Evolutionary conservation across 208 protist genomes (phyloP), one percentile per base, ranked within the genome.

Genomic region (Chromosphaera perkinsii): DNA sequence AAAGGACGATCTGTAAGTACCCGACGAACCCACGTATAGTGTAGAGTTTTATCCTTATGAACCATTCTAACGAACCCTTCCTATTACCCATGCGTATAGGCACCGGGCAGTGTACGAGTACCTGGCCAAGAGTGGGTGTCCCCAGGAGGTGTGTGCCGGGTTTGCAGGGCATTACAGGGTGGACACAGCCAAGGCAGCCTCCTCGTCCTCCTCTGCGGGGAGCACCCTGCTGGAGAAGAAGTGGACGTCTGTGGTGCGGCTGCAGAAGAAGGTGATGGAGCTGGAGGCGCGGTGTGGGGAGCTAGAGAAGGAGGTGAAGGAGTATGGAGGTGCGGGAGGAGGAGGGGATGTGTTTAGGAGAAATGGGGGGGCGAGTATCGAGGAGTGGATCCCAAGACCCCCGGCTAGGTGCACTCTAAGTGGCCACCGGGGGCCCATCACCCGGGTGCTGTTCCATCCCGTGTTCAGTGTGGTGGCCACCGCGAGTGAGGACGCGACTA

Each of bases 221-320:
- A n/a, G n/a, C n/a, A n/a, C n/a, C n/a, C n/a, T 85, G 20, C 60
- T 85, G 24, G 80, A 85, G 54, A 83, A 83, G 67, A 85, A 85
- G 72, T 85, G 80, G 80, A 81, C 77, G 29, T 83, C 80, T 20
- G 78, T 85, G 17, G 54, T 85, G 22, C 66, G 78, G 47, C 52
- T 85, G 49, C 77, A 85, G 35, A 80, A 77, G 36, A 82, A 83
- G 59, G 73, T 80, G 17, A 73, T 73, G 57, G 68, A 73, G 3
- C 49, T 73, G 1, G 55, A 60, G 55, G 32, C 14, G 20, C 17
- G 22, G 32, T 12, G 64, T 3, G 57, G 36, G 5, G 22, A 60
- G 22, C 22, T 64, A 4, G 51, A 55, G 39, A 36, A 40, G 17
- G 68, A 73, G 48, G 3, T 66, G 9, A 42, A 22, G 10, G 37